These are phyloP conservation scores for Gossypium davidsonii DNA, from an alignment of 441 rosid species.

Conservation along the genomic window DNA sequence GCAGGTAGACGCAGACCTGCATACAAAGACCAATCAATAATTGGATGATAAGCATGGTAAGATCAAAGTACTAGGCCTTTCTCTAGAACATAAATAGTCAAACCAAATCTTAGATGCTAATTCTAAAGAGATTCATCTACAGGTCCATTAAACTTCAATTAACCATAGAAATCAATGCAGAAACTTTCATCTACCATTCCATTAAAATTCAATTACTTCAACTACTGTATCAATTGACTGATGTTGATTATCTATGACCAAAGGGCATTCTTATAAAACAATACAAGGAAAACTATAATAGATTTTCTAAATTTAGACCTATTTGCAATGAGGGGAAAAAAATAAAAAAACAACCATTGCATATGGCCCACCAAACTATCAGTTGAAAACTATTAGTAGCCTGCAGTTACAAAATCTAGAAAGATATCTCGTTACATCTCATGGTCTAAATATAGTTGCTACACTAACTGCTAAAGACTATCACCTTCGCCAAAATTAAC, in stretches of 20 bases:
- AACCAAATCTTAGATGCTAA: not conserved
- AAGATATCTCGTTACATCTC: not conserved
- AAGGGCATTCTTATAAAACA: not conserved
- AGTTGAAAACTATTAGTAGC: not conserved
- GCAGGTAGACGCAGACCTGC: slow-evolving; percentile 65
- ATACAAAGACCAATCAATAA: slow-evolving; percentile 15
- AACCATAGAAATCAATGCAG: not conserved
- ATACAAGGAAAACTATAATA: not conserved
- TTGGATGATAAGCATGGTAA: not conserved
- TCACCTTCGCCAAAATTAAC: slow-evolving; percentile 81
- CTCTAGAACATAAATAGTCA: slow-evolving; percentile 1
- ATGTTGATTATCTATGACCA: not conserved
- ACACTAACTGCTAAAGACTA: not conserved
- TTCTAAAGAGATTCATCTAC: slow-evolving; percentile 7
- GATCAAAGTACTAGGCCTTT: not conserved
- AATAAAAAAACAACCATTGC: not conserved
- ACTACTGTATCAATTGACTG: not conserved
- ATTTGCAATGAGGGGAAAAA: not conserved
- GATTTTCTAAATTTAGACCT: not conserved
- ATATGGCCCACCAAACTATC: not conserved
- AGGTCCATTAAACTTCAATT: not conserved
- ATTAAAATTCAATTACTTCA: not conserved
- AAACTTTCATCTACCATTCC: slow-evolving; percentile 9
- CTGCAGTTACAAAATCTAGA: not conserved
- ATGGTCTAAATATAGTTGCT: not conserved